Evolutionary conservation across 2,329 filamentous ascomycete genomes (phyloP).

Genomic region (Sclerotinia minor): DNA sequence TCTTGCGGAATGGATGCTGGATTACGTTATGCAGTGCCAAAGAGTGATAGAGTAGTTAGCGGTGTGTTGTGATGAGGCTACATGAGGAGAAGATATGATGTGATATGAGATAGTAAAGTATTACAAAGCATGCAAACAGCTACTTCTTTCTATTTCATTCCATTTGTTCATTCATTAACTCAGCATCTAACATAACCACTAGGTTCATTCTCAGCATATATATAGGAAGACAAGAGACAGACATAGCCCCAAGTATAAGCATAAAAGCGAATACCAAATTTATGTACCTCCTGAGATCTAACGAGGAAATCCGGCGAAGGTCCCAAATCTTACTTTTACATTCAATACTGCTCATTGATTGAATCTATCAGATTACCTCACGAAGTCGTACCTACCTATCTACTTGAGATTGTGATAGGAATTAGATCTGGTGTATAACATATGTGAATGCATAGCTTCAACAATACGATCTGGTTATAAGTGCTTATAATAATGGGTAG

Average conservation of each 20-base stretch:
- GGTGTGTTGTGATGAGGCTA: too few relatives aligned
- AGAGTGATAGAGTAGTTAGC: neutral
- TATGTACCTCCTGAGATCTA: neutral
- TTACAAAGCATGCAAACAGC: too few relatives aligned
- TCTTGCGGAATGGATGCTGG: rapidly evolving
- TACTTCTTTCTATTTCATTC: too few relatives aligned
- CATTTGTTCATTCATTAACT: too few relatives aligned
- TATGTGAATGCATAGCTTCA: neutral
- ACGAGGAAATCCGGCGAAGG: rapidly evolving
- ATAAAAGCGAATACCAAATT: neutral
- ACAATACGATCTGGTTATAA: neutral
- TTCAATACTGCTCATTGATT: too few relatives aligned
- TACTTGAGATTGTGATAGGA: too few relatives aligned
- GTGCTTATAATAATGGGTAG: neutral
- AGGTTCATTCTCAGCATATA: too few relatives aligned
- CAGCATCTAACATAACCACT: too few relatives aligned
- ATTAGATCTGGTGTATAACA: neutral
- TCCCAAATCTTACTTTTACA: neutral
- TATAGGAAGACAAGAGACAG: too few relatives aligned
- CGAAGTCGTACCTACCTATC: neutral
- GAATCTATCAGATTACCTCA: neutral
- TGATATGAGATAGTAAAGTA: too few relatives aligned
- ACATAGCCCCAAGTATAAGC: too few relatives aligned
- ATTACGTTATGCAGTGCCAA: neutral
- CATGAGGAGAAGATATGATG: neutral